Conservation (phyloP, 441 rosid genomes). For the Omphalea diandra region DNA sequence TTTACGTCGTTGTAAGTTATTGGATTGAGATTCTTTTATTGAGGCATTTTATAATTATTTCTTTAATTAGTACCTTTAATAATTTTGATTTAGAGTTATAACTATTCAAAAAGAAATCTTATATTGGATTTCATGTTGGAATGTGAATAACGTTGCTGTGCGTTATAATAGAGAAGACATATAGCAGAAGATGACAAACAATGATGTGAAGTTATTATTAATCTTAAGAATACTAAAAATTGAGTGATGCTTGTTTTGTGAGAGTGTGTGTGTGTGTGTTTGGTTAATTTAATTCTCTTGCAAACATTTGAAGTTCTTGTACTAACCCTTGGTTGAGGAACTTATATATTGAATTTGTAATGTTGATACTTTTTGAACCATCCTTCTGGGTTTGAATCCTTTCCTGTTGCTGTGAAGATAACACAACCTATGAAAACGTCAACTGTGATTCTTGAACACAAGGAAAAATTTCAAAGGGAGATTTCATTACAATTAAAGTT, state of each 20-base stretch:
- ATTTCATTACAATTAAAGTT: slow-evolving; percentile 47
- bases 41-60: too few relatives aligned
- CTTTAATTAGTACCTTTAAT: too few relatives aligned
- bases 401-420: slow-evolving; percentile 58
- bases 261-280: neutral
- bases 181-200: too few relatives aligned
- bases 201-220: too few relatives aligned
- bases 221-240: too few relatives aligned
- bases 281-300: slow-evolving; percentile 6
- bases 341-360: neutral
- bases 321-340: neutral
- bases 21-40: too few relatives aligned
- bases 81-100: too few relatives aligned
- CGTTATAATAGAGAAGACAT: too few relatives aligned
- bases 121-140: too few relatives aligned
- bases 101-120: too few relatives aligned
- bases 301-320: slow-evolving; percentile 1
- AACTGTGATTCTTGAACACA: slow-evolving; percentile 32
- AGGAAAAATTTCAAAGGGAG: slow-evolving; percentile 53
- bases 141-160: too few relatives aligned
- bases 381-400: slow-evolving; percentile 35
- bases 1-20: too few relatives aligned
- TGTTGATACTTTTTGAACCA: slow-evolving; percentile 7
- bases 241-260: neutral
- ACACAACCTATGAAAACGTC: slow-evolving; percentile 43